These are phyloP conservation scores for Colletotrichum gloeosporioides DNA, from an alignment of 2,329 filamentous ascomycete species.

Conservation along the genomic window DNA sequence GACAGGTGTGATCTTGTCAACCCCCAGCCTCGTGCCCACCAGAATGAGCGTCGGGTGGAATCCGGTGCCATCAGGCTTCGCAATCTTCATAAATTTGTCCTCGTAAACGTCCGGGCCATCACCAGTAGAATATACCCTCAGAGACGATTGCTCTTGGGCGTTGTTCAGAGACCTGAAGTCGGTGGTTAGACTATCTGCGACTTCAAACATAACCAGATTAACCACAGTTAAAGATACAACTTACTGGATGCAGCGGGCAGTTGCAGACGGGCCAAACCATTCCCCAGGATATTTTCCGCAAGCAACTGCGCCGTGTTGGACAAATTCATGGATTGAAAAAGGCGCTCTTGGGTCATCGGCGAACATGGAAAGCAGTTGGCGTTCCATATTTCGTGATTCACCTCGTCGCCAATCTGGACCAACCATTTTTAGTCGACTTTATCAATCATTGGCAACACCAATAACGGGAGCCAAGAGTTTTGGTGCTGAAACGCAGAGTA, in stretches of 20 bases:
- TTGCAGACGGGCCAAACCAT: slow-evolving; percentile 99
- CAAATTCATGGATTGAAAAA: slow-evolving; percentile 95
- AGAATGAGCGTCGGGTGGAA: slow-evolving; percentile 90
- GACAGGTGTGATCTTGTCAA: slow-evolving; percentile 91
- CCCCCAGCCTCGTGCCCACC: slow-evolving; percentile 86
- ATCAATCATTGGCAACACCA: neutral
- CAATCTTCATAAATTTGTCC: slow-evolving; percentile 81
- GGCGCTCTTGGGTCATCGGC: slow-evolving; percentile 86
- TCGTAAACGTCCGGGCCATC: slow-evolving; percentile 94
- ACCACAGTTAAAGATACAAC: slow-evolving; percentile 31
- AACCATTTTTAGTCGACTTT: neutral
- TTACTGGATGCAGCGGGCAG: slow-evolving; percentile 91
- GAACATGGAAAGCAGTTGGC: slow-evolving; percentile 78
- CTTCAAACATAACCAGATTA: neutral
- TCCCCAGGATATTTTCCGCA: slow-evolving; percentile 96
- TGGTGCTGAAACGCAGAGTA: neutral
- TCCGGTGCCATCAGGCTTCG: slow-evolving; percentile 66
- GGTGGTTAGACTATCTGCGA: neutral
- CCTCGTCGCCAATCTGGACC: slow-evolving; percentile 75
- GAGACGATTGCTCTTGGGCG: slow-evolving; percentile 55
- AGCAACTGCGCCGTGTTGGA: slow-evolving; percentile 81
- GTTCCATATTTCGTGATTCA: slow-evolving; percentile 63
- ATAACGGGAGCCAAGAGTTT: neutral
- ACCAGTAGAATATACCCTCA: slow-evolving; percentile 87
- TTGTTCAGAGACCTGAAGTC: slow-evolving; percentile 73